These are phyloP conservation scores for Starmerella potacharoeniae DNA, from an alignment of 805 yeast genomes.

Conservation along the genomic window DNA sequence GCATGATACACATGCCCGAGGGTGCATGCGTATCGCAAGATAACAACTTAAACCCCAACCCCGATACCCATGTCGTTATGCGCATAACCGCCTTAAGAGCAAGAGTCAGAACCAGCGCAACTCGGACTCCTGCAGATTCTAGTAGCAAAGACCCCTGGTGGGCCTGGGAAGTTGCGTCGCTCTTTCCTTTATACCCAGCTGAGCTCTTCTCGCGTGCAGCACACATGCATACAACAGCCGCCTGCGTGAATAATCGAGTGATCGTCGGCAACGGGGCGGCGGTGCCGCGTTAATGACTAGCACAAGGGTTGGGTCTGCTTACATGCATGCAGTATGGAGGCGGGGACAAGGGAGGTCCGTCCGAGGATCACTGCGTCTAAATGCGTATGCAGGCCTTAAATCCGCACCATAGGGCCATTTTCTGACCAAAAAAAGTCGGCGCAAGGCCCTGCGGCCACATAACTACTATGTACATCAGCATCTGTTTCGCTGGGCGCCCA, in stretches of 20 bases:
- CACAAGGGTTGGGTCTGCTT: not conserved
- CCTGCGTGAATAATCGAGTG: not conserved
- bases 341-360: not conserved
- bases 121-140: not conserved
- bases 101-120: not conserved
- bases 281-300: not conserved
- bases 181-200: no score
- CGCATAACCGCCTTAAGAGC: not conserved
- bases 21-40: slow-evolving; percentile 1
- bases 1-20: not conserved
- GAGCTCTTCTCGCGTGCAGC: not conserved
- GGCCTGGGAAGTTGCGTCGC: not conserved
- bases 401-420: no score
- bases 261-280: not conserved
- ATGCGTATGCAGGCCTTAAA: no score
- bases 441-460: no score
- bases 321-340: not conserved
- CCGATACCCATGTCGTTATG: not conserved
- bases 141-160: not conserved
- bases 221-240: not conserved
- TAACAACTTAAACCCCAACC: not conserved
- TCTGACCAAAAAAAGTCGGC: no score
- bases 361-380: not conserved
- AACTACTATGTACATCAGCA: no score
- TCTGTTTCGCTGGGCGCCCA: no score